phyloP scores from a whole-genome alignment of 148 eudicot species.

The Cornus florida region DNA sequence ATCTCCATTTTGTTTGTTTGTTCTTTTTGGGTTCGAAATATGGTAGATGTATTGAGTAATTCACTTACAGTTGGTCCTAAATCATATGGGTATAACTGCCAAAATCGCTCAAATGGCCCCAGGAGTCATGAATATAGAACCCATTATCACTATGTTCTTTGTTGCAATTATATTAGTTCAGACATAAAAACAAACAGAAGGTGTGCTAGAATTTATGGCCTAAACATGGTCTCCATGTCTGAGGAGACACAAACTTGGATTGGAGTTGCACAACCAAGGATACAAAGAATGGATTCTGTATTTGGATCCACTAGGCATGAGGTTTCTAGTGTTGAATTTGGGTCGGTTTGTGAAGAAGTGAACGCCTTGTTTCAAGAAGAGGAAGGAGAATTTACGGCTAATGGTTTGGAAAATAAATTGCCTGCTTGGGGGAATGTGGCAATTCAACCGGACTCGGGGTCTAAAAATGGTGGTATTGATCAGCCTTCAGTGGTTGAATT shows the following conservation, averaged over 20 bases:
- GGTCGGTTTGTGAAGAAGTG: conserved; percentile 8
- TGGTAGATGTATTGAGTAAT: conserved; percentile 16
- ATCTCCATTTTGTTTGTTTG: neutral
- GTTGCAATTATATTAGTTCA: conserved; percentile 7
- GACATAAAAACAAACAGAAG: conserved; percentile 19
- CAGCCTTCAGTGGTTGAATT: neutral
- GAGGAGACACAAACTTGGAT: neutral
- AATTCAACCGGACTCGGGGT: neutral
- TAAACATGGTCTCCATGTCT: neutral
- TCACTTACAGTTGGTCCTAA: neutral
- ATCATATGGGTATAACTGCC: conserved; percentile 21
- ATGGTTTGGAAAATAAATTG: neutral
- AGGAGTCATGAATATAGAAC: neutral
- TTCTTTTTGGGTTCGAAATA: neutral
- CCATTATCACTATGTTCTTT: neutral
- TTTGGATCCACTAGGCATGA: neutral
- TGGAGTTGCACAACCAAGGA: neutral
- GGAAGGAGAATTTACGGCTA: neutral
- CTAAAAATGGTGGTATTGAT: neutral
- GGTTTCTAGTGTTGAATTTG: conserved; percentile 6
- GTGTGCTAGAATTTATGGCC: neutral
- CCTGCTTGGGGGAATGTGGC: neutral
- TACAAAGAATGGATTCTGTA: neutral
- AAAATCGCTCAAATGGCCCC: conserved; percentile 6
- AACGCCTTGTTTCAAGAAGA: neutral